Base-by-base conservation (phyloP, 106 monocot genomes). In the Acorus gramineus region DNA sequence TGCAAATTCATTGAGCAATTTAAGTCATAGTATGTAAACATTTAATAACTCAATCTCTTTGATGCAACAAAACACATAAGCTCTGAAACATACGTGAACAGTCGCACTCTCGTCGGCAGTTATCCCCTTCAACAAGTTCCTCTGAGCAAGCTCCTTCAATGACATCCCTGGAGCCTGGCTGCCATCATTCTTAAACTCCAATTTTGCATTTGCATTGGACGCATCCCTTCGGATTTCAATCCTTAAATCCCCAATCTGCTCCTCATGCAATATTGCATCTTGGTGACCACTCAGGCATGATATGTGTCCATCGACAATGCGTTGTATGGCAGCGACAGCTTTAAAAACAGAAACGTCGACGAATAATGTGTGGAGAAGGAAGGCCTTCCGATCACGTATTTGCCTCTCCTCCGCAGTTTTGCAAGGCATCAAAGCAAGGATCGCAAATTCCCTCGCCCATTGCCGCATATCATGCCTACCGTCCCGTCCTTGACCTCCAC, bases 401-500 rank as follows among this genome's bases (percentile, higher is more conserved):
- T 89, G 93, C 65, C 93, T 85, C 75, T 93, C 93, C 56, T 93
- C 93, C 48, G 85, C 71, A 50, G 93, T 93, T 69, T 86, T 89
- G 71, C 93, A 93, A 56, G 89, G 89, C 89, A 93, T 83, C 6
- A 72, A 66, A 61, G 85, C 86, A 47, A 93, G 70, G 52, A 85
- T 71, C 14, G 83, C 46, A 74, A 93, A 93, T 63, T 93, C 89
- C 64, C 69, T 93, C 2, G 77, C 73, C 85, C 85, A 93, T 56
- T 86, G 75, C 66, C 89, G 78, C 6, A 72, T 57, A 48, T 86
- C 81, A 11, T 82, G 78, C 42, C 81, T 83, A 8, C 89, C 81
- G 59, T 87, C 80, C 69, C 85, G 75, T 77, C 85, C 90, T 67
- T 96, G 90, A 53, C 86, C 85, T 44, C 95, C 95, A 28, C 95